These are phyloP conservation scores for Chlamydomonas eustigma DNA, from an alignment of 139 green algal genomes.

Conservation along the genomic window DNA sequence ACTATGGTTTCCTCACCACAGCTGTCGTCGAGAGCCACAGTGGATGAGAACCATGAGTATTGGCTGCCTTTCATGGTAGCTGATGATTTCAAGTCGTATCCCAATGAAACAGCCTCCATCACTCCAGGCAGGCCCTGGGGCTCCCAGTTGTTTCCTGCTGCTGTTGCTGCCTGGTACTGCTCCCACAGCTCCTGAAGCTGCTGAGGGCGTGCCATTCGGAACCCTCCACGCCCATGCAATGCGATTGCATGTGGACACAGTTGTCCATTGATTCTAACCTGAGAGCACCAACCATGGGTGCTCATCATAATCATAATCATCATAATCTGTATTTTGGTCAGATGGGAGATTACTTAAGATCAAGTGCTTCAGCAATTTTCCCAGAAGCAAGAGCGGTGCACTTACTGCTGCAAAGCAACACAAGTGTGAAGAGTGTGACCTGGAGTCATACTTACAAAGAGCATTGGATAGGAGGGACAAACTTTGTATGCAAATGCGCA, in stretches of 20 bases:
- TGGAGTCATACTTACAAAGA: too few species aligned
- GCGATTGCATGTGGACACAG: neutral
- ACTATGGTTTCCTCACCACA: too few species aligned
- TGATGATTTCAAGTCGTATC: constrained; percentile 10
- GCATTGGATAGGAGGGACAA: too few species aligned
- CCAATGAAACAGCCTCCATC: constrained; percentile 25
- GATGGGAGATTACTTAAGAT: too few species aligned
- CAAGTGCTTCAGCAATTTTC: too few species aligned
- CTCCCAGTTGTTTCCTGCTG: neutral
- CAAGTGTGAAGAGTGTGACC: too few species aligned
- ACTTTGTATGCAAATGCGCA: too few species aligned
- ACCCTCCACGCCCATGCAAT: constrained; percentile 5
- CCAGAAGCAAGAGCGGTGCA: too few species aligned
- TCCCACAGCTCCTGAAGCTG: constrained; percentile 7
- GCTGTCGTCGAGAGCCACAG: constrained; percentile 31
- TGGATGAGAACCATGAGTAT: constrained; percentile 17
- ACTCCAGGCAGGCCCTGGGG: constrained; percentile 3
- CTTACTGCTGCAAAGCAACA: too few species aligned
- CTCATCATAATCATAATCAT: too few species aligned
- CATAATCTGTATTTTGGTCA: too few species aligned
- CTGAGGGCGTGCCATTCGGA: neutral
- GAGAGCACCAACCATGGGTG: too few species aligned
- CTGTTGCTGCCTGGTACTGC: neutral
- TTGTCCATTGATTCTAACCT: constrained; percentile 3
- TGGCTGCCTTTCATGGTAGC: neutral